Evolutionary conservation across 1,139 yeast genomes (phyloP).

Genomic region (Taphrina communis): DNA sequence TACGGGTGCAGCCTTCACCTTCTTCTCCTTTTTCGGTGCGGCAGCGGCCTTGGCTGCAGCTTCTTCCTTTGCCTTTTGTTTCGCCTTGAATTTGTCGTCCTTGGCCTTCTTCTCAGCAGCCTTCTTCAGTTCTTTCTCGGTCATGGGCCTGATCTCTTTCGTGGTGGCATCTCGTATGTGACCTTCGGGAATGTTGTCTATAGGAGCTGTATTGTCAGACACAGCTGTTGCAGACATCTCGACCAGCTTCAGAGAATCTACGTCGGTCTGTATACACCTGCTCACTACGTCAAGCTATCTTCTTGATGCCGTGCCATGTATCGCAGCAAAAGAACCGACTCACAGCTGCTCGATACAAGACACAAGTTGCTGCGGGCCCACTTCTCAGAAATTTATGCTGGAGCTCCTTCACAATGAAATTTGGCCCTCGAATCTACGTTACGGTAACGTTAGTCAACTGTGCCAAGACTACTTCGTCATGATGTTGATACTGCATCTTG

Average conservation of each 20-base stretch:
- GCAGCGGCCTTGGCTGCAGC: slow-evolving; percentile 54
- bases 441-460: no score
- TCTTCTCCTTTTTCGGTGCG: slow-evolving; percentile 57
- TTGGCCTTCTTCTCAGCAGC: slow-evolving; percentile 97
- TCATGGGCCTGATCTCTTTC: slow-evolving; percentile 38
- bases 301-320: neutral
- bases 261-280: neutral
- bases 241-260: neutral
- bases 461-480: no score
- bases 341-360: neutral
- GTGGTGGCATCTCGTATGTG: slow-evolving; percentile 36
- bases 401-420: slow-evolving; percentile 11
- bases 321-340: neutral
- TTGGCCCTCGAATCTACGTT: neutral
- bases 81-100: slow-evolving; percentile 90
- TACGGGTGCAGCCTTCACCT: slow-evolving; percentile 75
- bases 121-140: slow-evolving; percentile 63
- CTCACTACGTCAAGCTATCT: neutral
- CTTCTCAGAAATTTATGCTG: slow-evolving; percentile 14
- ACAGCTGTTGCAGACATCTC: slow-evolving; percentile 36
- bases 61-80: slow-evolving; percentile 77
- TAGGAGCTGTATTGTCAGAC: slow-evolving; percentile 29
- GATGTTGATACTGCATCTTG: no score
- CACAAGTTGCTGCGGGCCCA: neutral
- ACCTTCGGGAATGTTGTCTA: slow-evolving; percentile 35